phyloP scores from a whole-genome alignment of 2,329 filamentous ascomycete genomes.

The Sporothrix dimorphospora region DNA sequence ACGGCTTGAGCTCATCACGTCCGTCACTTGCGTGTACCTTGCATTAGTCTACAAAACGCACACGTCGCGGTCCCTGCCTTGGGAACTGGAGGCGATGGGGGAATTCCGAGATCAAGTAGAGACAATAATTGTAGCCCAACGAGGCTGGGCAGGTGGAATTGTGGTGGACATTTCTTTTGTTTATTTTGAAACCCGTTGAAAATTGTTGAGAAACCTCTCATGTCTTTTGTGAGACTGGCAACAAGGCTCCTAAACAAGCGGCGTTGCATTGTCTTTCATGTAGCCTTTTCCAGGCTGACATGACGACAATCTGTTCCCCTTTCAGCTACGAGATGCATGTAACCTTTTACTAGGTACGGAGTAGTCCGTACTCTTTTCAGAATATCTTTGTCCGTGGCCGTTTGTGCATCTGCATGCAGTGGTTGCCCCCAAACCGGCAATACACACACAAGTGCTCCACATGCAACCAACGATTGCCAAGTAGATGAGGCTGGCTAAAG shows the following conservation, averaged over 20 bases:
- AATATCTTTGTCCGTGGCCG: too few species aligned
- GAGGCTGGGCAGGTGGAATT: not conserved
- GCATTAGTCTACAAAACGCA: constrained; percentile 10
- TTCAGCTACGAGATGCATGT: not conserved
- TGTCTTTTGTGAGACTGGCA: not conserved
- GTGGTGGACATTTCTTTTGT: too few species aligned
- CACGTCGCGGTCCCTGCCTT: not conserved
- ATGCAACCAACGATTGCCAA: not conserved
- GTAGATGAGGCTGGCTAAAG: not conserved
- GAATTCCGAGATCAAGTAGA: not conserved
- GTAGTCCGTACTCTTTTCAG: too few species aligned
- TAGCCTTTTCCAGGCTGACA: not conserved
- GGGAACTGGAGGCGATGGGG: not conserved
- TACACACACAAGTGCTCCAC: not conserved
- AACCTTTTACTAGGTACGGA: not conserved
- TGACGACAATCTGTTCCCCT: constrained; percentile 5
- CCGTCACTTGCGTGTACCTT: constrained; percentile 2
- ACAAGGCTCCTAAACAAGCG: not conserved
- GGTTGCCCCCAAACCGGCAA: not conserved
- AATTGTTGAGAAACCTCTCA: not conserved
- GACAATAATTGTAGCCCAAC: not conserved
- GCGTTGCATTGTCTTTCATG: not conserved
- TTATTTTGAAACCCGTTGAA: not conserved
- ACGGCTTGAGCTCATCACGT: not conserved
- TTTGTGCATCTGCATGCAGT: not conserved